Conservation (phyloP, 306 rosid genomes). For the Vigna nakashimae region DNA sequence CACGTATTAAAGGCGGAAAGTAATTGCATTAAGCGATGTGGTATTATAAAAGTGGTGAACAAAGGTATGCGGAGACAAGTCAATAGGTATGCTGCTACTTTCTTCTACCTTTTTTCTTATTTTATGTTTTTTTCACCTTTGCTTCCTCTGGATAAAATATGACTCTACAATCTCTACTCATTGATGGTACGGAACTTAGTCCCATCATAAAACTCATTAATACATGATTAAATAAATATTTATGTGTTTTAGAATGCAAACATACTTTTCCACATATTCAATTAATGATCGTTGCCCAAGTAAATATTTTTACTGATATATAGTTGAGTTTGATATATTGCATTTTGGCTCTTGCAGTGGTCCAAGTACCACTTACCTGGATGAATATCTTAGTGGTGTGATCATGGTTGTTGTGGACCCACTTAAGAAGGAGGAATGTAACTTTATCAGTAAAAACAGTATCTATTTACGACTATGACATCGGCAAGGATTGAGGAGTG, state of each 20-base stretch:
- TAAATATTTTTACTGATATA: too few relatives aligned
- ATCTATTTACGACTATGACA: background rate
- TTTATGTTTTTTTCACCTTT: background rate
- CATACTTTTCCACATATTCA: too few relatives aligned
- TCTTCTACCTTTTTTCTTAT: background rate
- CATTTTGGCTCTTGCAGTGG: slow-evolving; percentile 5
- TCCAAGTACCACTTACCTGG: slow-evolving; percentile 13
- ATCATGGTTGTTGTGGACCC: slow-evolving; percentile 43
- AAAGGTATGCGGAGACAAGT: background rate
- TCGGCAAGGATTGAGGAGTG: background rate
- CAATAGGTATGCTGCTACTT: background rate
- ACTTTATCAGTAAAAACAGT: slow-evolving; percentile 3
- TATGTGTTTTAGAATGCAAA: too few relatives aligned
- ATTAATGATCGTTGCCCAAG: too few relatives aligned
- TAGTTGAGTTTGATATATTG: background rate
- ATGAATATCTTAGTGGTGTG: slow-evolving; percentile 53
- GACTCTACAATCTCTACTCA: background rate
- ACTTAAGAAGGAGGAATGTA: slow-evolving; percentile 7
- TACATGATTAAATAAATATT: too few relatives aligned
- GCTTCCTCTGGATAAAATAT: background rate
- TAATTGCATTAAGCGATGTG: background rate
- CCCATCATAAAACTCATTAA: too few relatives aligned
- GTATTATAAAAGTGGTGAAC: slow-evolving; percentile 29
- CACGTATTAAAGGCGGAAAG: background rate
- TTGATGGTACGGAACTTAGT: background rate